These are phyloP conservation scores for Lipomyces spencermartinsiae DNA, from an alignment of 805 yeast genomes.

Conservation along the genomic window DNA sequence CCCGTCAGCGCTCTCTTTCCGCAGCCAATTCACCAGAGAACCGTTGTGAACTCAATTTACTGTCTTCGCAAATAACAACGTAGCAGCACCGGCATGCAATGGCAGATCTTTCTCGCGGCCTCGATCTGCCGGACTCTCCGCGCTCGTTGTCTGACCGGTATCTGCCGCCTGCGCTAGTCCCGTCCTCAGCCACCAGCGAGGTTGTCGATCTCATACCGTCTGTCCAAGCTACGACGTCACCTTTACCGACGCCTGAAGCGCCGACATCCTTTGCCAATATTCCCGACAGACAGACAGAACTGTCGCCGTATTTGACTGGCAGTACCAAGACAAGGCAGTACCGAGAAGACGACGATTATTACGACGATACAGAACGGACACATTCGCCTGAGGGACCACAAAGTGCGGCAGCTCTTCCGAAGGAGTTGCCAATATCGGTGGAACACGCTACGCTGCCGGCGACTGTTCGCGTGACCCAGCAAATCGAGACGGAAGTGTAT, in stretches of 20 bases:
- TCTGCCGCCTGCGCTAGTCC: conserved; percentile 22
- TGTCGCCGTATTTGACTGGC: background rate
- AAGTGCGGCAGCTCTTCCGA: background rate
- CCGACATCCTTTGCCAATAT: background rate
- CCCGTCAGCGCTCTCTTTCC: background rate
- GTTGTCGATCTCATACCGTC: background rate
- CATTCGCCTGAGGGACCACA: background rate
- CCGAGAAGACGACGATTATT: background rate
- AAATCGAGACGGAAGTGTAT: conserved; percentile 3
- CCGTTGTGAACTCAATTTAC: background rate
- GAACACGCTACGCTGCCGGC: conserved; percentile 1
- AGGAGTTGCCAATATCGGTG: background rate
- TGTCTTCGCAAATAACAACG: background rate
- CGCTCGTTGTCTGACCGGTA: conserved; percentile 23
- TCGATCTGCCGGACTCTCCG: conserved; percentile 29
- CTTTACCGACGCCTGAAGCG: background rate
- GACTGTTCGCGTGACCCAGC: conserved; percentile 4
- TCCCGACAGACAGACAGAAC: background rate
- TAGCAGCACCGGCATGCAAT: conserved; percentile 14
- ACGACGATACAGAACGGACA: background rate
- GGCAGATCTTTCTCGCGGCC: conserved; percentile 24
- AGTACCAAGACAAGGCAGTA: background rate
- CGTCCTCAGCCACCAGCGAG: background rate
- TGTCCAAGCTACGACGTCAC: background rate
- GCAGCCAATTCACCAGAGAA: background rate